phyloP scores from a whole-genome alignment of 2,329 filamentous ascomycete genomes.

The Sporothrix globosa region DNA sequence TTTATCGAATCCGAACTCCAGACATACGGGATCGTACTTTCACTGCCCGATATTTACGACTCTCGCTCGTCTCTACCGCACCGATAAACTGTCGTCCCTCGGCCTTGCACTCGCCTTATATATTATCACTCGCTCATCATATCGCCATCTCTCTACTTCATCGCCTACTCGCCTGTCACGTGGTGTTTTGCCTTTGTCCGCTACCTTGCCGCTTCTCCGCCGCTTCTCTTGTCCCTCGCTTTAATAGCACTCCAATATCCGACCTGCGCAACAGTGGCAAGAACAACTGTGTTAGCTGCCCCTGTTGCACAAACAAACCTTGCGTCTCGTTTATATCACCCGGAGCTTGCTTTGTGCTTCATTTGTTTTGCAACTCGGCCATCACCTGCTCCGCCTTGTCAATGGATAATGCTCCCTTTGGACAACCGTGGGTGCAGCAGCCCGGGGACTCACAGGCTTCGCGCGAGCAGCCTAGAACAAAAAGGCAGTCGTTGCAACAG shows the following conservation, averaged over 20 bases:
- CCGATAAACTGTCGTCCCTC: background rate
- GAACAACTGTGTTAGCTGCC: background rate
- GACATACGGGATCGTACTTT: background rate
- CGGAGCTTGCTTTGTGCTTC: background rate
- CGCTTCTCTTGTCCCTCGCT: background rate
- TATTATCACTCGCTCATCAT: background rate
- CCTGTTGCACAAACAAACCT: background rate
- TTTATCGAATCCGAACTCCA: background rate
- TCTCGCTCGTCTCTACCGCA: background rate
- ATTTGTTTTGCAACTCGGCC: background rate
- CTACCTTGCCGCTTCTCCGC: background rate
- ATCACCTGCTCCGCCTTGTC: background rate
- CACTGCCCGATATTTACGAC: background rate
- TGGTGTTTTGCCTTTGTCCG: background rate
- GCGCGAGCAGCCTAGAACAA: background rate
- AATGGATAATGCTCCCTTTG: background rate
- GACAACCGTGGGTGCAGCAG: background rate
- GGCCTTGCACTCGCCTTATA: background rate
- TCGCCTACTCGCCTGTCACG: background rate
- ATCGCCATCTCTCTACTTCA: background rate
- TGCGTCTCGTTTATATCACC: background rate
- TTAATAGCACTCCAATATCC: background rate
- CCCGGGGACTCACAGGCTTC: background rate
- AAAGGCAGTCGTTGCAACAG: conserved; percentile 14
- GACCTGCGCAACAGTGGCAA: background rate